Conservation (phyloP, 495 filamentous ascomycete species). For the Pseudevernia furfuracea region DNA sequence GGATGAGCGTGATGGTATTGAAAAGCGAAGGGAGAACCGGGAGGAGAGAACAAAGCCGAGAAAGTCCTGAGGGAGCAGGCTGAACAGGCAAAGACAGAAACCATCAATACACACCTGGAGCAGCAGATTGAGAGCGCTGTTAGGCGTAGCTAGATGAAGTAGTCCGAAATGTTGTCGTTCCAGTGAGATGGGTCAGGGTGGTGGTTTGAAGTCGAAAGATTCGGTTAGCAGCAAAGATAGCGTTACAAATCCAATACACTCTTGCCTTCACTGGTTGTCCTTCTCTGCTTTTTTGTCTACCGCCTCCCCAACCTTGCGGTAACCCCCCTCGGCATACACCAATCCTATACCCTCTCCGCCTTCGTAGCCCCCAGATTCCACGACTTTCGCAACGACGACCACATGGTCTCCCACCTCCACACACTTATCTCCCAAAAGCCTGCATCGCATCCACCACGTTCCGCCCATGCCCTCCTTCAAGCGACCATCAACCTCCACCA, state of each 20-base stretch:
- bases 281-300: not conserved
- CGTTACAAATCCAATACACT: not conserved
- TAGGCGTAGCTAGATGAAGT: not conserved
- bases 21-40: not conserved
- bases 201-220: not conserved
- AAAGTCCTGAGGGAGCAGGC: not conserved
- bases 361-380: conserved; percentile 21
- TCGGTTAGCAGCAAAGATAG: not conserved
- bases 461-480: conserved; percentile 32
- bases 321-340: conserved; percentile 8
- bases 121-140: not conserved
- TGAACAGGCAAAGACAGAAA: not conserved
- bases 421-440: not conserved
- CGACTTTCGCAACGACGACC: conserved; percentile 17
- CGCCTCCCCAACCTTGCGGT: not conserved
- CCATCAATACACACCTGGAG: not conserved
- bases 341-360: not conserved
- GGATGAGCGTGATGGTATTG: not conserved
- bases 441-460: conserved; percentile 35
- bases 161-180: not conserved
- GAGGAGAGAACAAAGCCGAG: not conserved
- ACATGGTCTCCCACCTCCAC: conserved; percentile 19
- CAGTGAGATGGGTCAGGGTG: not conserved
- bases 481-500: conserved; percentile 9
- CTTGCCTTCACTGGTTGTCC: not conserved